These are phyloP conservation scores for Linaria vulgaris DNA, from an alignment of 257 asterid genomes.

Conservation along the genomic window DNA sequence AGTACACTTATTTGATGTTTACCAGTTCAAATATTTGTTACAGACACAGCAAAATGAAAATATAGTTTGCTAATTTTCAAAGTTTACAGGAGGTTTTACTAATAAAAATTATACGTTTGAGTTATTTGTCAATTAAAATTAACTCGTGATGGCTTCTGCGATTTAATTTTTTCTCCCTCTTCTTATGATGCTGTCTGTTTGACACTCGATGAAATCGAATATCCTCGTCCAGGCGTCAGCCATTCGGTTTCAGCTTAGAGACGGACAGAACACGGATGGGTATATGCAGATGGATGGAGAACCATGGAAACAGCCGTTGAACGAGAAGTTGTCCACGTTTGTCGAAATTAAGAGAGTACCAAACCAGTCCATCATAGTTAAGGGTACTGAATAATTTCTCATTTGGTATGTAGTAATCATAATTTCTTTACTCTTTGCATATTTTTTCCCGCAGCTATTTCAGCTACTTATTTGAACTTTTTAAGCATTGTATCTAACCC, in stretches of 20 bases:
- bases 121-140: no score
- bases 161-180: no score
- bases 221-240: slow-evolving; percentile 60
- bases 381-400: slow-evolving; percentile 37
- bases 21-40: no score
- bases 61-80: no score
- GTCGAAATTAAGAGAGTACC: slow-evolving; percentile 68
- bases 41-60: no score
- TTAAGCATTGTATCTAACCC: no score
- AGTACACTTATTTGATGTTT: no score
- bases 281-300: slow-evolving; percentile 95
- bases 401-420: neutral
- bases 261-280: slow-evolving; percentile 89
- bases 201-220: neutral
- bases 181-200: neutral
- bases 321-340: slow-evolving; percentile 67
- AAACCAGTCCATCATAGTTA: slow-evolving; percentile 65
- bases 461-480: no score
- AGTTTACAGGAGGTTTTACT: no score
- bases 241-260: slow-evolving; percentile 80
- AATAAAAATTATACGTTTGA: no score
- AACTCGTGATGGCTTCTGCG: no score
- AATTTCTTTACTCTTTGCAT: neutral
- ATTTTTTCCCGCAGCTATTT: no score
- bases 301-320: slow-evolving; percentile 88